Evolutionary conservation across 1,284 basidiomycete genomes (phyloP), one percentile per base, ranked within the genome.

Genomic region (Irpex sp.): DNA sequence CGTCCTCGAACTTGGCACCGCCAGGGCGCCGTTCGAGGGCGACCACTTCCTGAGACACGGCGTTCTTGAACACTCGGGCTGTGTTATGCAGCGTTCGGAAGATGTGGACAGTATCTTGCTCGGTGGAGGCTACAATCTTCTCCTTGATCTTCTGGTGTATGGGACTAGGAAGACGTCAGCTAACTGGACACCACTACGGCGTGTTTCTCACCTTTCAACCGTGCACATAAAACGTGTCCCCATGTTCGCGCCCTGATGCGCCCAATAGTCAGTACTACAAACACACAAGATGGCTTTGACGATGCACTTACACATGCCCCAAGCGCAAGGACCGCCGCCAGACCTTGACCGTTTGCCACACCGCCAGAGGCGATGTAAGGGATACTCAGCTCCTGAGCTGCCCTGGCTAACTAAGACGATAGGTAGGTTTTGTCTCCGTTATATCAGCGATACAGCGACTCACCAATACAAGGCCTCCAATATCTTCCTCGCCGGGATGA

Each of bases 401-500:
- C 94, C 58, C 94, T 84, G 2, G 95, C 95, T 56, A 96, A 80
- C 90, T 93, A 33, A 33, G 62, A 39, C 58, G 4, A 59, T 12
- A 56, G n/a, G 16, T n/a, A n/a, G 8, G 28, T 57, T 6, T 9
- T 54, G 18, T n/a, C 1, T n/a, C 10, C 6, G 58, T 33, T 33
- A 36, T 55, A 28, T 39, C 18, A 21, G 10, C 14, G 6, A 19
- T 18, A 19, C 10, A n/a, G 19, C 18, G 16, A 72, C 80, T 63
- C 67, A 94, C 91, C 73, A 98, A 76, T 4, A 97, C 88, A n/a
- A 98, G 71, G 5, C 92, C 93, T 9, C 93, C 93, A 39, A 97
- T 91, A 73, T 98, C 96, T 61, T 97, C 92, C 72, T 98, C 96
- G 64, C 95, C 95, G 5, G 94, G 95, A 73, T 97, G 94, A 35